Conservation (phyloP, 148 eudicot genomes). For the Rhododendron williamsianum region DNA sequence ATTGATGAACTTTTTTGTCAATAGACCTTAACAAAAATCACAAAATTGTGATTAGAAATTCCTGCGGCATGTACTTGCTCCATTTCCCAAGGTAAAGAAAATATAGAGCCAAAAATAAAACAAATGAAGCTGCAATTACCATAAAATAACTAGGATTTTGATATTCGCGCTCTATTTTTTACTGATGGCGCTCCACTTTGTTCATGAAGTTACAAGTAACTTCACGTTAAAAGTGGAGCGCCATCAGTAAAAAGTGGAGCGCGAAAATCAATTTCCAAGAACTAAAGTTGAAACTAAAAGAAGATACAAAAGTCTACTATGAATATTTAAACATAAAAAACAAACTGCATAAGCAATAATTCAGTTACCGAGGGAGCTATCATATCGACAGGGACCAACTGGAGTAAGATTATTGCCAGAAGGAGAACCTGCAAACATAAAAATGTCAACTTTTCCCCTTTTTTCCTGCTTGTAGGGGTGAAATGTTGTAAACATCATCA, state of each 20-base stretch:
- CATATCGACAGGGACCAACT: conserved; percentile 85
- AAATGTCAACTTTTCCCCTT: neutral
- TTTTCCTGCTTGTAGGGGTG: neutral
- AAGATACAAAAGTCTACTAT: neutral
- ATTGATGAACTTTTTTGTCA: conserved; percentile 86
- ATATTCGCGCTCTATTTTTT: no score
- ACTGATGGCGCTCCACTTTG: no score
- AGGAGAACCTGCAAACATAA: conserved; percentile 74
- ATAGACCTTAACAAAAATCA: conserved; percentile 46
- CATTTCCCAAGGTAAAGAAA: conserved; percentile 5
- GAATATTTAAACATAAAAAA: neutral
- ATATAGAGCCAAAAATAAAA: conserved; percentile 8
- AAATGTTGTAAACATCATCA: neutral
- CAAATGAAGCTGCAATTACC: neutral
- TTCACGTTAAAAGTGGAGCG: no score
- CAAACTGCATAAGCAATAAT: neutral
- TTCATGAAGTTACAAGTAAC: no score
- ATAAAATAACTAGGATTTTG: neutral
- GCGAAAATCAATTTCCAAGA: neutral
- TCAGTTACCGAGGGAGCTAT: conserved; percentile 85
- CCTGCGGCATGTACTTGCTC: conserved; percentile 6
- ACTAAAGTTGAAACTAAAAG: neutral
- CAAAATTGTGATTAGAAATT: neutral
- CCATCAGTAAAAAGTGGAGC: no score
- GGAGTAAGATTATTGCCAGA: conserved; percentile 68